Conservation (phyloP, 116 monocot species). For the Cymodocea nodosa region DNA sequence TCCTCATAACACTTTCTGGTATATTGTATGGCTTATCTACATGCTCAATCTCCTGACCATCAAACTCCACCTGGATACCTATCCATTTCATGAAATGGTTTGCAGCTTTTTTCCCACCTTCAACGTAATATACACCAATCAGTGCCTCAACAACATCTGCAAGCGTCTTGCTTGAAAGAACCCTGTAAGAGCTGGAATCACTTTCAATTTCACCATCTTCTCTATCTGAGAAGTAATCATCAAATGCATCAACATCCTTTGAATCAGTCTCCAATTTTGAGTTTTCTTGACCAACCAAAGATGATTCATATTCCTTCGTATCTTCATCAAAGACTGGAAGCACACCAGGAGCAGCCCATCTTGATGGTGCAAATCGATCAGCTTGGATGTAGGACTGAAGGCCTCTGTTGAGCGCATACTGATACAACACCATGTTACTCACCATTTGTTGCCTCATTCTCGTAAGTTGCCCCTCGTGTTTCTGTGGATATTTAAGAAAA, state of each 20-base stretch:
- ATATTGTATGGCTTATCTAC: slow-evolving; percentile 40
- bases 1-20: slow-evolving; percentile 64
- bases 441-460: slow-evolving; percentile 99
- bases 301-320: slow-evolving; percentile 37
- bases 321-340: slow-evolving; percentile 97
- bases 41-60: slow-evolving; percentile 34
- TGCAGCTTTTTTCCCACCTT: slow-evolving; percentile 77
- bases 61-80: slow-evolving; percentile 75
- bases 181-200: slow-evolving; percentile 72
- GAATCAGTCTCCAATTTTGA: slow-evolving; percentile 8
- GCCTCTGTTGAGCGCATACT: slow-evolving; percentile 70
- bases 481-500: slow-evolving; percentile 90
- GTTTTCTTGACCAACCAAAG: slow-evolving; percentile 34
- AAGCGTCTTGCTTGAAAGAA: slow-evolving; percentile 90
- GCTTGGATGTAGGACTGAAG: slow-evolving; percentile 96
- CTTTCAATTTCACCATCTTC: slow-evolving; percentile 92
- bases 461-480: slow-evolving; percentile 95
- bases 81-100: slow-evolving; percentile 90
- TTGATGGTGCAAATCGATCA: slow-evolving; percentile 81
- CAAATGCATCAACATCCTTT: slow-evolving; percentile 21
- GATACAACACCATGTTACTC: slow-evolving; percentile 89
- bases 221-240: slow-evolving; percentile 37
- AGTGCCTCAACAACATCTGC: slow-evolving; percentile 98
- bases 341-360: slow-evolving; percentile 96
- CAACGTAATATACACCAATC: slow-evolving; percentile 92